Evolutionary conservation across 768 basidiomycete species (phyloP).

Genomic region (Vararia minispora): DNA sequence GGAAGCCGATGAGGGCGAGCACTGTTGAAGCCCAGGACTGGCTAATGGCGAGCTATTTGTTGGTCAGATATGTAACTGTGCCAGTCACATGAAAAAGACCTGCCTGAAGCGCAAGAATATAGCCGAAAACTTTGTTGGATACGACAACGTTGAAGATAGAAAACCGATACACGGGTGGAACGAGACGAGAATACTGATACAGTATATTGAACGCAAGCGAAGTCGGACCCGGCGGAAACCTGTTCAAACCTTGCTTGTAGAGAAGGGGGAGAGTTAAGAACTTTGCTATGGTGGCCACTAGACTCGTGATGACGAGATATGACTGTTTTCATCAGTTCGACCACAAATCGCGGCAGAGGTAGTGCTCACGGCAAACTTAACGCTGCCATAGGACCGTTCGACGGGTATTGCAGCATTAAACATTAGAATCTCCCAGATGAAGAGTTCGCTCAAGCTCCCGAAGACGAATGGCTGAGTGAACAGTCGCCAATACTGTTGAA

Average conservation of each 20-base stretch:
- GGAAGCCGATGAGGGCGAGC: constrained; percentile 50
- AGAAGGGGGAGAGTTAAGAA: constrained; percentile 55
- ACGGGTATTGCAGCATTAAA: constrained; percentile 61
- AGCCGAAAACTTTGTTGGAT: constrained; percentile 67
- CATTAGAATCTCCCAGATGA: constrained; percentile 63
- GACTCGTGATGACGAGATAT: constrained; percentile 55
- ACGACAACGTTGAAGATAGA: constrained; percentile 63
- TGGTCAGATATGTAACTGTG: constrained; percentile 6
- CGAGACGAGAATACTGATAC: constrained; percentile 73
- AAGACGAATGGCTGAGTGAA: constrained; percentile 64
- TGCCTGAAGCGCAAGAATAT: constrained; percentile 66
- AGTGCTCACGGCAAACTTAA: constrained; percentile 72
- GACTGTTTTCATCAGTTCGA: constrained; percentile 42
- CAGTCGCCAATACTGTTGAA: constrained; percentile 78
- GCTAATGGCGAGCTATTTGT: constrained; percentile 53
- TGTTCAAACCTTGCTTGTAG: constrained; percentile 57
- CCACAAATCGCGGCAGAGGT: not conserved
- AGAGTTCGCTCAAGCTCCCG: constrained; percentile 76
- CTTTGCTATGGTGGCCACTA: constrained; percentile 59
- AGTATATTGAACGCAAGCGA: constrained; percentile 67
- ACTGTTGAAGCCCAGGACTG: constrained; percentile 56
- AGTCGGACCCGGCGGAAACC: constrained; percentile 68
- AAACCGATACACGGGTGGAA: constrained; percentile 69
- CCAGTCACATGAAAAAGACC: constrained; percentile 10
- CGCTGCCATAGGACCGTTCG: constrained; percentile 78